Base-by-base conservation (phyloP, 805 yeast genomes). In the Lipomyces sp. region DNA sequence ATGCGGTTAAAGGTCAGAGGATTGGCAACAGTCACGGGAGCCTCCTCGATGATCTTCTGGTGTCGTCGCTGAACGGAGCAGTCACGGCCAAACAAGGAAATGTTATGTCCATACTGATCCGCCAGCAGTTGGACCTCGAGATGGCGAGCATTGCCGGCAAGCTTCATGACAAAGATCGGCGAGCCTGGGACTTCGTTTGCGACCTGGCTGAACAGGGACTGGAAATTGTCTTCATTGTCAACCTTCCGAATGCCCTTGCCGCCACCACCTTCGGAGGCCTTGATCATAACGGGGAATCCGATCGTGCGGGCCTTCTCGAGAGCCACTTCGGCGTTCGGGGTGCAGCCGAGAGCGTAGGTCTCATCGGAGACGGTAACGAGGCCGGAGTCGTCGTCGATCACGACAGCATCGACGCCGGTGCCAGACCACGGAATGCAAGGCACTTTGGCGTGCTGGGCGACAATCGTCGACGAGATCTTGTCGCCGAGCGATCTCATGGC, bases 371-470 rank as follows among this genome's bases (percentile, higher is more conserved):
- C 98, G 39, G 96, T 86, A 33, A 93, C 98, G 55, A 95, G 75
- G 54, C 84, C 83, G 36, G 93, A 80, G 32, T 70, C 64, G 34
- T 70, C 63, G 68, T 93, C 95, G 47, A 87, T 68, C 24, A 68
- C 65, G 51, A 93, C 98, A 52, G 84, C 75, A 57, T 83, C 86
- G 46, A 93, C 95, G 62, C 98, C 98, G 24, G 98, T 86, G 69
- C 99, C 99, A 10, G 97, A 89, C 99, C 99, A 93, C 54, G 98
- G 98, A 61, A 93, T 93, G 77, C 98, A 91, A 39, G 99, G 99
- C 37, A 93, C 98, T 36, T 85, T 73, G 18, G 98, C 98, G 67
- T 91, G 98, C 75, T 93, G 99, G 22, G 99, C 99, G 50, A 93
- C 99, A 66, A 93, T 93, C 7, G 99, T 93, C 46, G 96, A 87